Evolutionary conservation across 2,329 filamentous ascomycete species (phyloP), one percentile per base, ranked within the genome.

Genomic region (Fusarium secorum): DNA sequence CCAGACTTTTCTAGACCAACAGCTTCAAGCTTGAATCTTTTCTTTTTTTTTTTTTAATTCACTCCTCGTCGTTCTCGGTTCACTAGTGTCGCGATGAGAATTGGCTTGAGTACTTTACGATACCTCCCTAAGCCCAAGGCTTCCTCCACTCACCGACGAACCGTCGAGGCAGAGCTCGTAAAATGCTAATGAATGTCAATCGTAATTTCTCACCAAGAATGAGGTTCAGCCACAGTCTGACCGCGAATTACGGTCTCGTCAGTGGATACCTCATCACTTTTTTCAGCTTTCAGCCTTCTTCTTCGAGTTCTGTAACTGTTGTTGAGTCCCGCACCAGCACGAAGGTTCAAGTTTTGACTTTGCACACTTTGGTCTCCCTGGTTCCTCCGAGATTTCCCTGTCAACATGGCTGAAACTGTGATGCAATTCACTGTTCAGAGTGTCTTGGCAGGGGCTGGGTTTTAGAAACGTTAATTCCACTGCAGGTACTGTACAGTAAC

Each of bases 391-490:
- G 7, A 26, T 55, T 35, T 39, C 32, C 46, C 32, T 38, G 35
- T 57, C 60, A 54, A 44, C 44, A 72, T 72, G 57, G 61, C 69
- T 73, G 54, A 60, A 41, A 72, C 67, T 32, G 49, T 71, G 70
- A 71, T 73, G 69, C 55, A 68, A 66, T 61, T 44, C 69, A 63
- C 59, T 38, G 53, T 51, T 65, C 60, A 59, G 53, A n/a, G 22
- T 38, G 52, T 53, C 73, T 75, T 75, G 65, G 73, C 73, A 75
- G 69, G 67, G 69, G 72, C 72, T 74, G 61, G 59, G 58, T 54
- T 38, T 55, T 33, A 48, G 66, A 72, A 49, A 63, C 57, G 36
- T 53, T 61, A 45, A 46, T 61, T 60, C 32, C 41, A 60, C 61
- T 30, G 14, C 42, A 60, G 39, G 39, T 51, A 48, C 53, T 41